phyloP scores from a whole-genome alignment of 2,329 filamentous ascomycete species.

The Nothophoma quercina region DNA sequence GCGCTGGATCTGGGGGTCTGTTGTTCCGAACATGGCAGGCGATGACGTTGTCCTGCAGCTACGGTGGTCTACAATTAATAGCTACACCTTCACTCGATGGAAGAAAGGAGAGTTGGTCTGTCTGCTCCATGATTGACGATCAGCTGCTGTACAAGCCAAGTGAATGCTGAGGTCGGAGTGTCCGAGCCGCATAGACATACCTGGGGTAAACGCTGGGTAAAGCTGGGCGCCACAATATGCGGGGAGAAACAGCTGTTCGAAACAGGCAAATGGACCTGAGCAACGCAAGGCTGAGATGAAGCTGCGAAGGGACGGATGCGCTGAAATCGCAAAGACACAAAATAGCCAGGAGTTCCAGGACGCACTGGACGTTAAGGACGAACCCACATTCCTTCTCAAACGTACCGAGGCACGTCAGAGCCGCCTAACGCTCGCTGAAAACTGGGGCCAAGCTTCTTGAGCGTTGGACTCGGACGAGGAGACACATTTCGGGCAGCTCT shows the following conservation, averaged over 20 bases:
- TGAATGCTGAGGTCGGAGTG: conserved; percentile 4
- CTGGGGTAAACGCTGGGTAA: conserved; percentile 11
- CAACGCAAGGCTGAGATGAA: neutral
- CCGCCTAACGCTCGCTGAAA: conserved; percentile 4
- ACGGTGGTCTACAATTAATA: neutral
- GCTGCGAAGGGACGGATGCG: neutral
- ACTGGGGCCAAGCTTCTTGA: conserved; percentile 6
- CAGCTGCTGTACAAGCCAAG: neutral
- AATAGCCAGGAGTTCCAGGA: conserved; percentile 7
- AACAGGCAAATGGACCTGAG: conserved; percentile 1
- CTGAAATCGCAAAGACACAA: conserved; percentile 4
- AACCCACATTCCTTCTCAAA: conserved; percentile 18
- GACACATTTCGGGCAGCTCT: conserved; percentile 9
- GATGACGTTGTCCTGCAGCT: neutral
- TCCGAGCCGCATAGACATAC: conserved; percentile 15
- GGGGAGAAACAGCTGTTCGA: conserved; percentile 1
- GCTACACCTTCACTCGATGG: neutral
- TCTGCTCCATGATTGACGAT: conserved; percentile 1
- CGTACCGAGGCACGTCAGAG: conserved; percentile 13
- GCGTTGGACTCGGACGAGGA: conserved; percentile 9
- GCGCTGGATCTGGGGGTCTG: conserved; percentile 40
- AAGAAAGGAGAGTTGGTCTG: neutral
- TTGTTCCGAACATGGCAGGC: conserved; percentile 39
- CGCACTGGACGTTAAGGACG: conserved; percentile 5
- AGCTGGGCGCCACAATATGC: conserved; percentile 8